Evolutionary conservation across 1,139 yeast genomes (phyloP), one percentile per base, ranked within the genome.

Genomic region (Yamadazyma trypodendri): DNA sequence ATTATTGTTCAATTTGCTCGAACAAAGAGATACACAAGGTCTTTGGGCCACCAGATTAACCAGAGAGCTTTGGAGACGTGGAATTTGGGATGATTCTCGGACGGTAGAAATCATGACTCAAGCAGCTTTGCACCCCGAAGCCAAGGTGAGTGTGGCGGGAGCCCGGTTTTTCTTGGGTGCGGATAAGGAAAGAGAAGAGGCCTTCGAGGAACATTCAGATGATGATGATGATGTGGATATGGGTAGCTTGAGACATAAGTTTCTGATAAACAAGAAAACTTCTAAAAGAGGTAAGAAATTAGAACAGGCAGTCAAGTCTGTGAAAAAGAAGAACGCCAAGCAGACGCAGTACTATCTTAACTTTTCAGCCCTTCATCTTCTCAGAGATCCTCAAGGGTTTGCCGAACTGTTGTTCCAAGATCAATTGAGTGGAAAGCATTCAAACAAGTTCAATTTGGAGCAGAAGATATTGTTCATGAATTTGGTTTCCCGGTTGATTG

Each of bases 301-400:
- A 45, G 92, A 84, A 45, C 66, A 64, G 41, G 96, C 95, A 2
- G 74, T 81, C 30, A 84, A 84, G 54, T 59, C 74, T 2, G 60
- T 84, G 45, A 84, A 85, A 61, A 84, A 84, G 61, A 71, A 70
- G 48, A 72, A 68, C 48, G 56, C 75, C 14, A 76, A 73, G 45
- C 73, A 69, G 40, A 66, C 73, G n/a, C 79, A 84, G n/a, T 79
- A 87, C 0, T 86, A 81, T 51, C 73, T 92, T 52, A 94, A 94
- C 58, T 94, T 92, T 63, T 83, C 95, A 32, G 98, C 98, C 30
- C 83, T 94, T 39, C 98, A 92, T 62, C 66, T 92, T 43, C 72
- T 92, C 39, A 79, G 97, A 59, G 98, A 92, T 58, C 98, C 99
- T 10, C 99, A 94, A 61, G 96, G 96, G 6, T 92, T 92, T 65